Base-by-base conservation (phyloP, 345 rosid genomes). In the Nephelium lappaceum region DNA sequence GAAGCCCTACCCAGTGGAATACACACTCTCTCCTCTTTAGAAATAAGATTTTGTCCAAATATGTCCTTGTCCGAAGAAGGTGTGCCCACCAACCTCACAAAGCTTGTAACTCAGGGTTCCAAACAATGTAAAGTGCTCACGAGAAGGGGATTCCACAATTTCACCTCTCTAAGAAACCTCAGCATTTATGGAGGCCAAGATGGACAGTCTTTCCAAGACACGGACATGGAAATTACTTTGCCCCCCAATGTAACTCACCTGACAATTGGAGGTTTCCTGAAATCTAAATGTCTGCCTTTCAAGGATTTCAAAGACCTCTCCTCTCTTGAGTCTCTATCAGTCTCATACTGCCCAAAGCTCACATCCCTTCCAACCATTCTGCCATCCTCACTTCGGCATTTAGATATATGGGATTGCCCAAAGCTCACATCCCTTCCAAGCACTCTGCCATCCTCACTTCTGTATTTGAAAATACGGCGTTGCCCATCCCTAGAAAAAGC, bases 301-400 rank as follows among this genome's bases (percentile, higher is more conserved):
- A 45, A 45, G 51, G 51, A 45, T 45, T 45, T 45, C 6, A 61
- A 75, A 55, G 55, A 75, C 65, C 78, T 66, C 9, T 38, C 42
- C 2, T 79, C 64, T 2, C 85, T 82, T 71, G 67, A 75, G 14
- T 8, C 4, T 45, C 67, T 82, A 47, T 12, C 5, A 2, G 12
- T 51, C 19, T 0, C 0, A 8, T 5, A 8, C 0, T 51, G 57
- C 18, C 57, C 19, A 51, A 7, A 51, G 3, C 57, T 51, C 57
- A 51, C 57, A 4, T 51, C 57, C 57, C 57, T 51, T 11, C 57
- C 57, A 15, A 11, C 19, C 57, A 45, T 0, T 45, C 19, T 51
- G 16, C 57, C 57, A 51, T 51, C 57, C 14, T 51, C 57, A 11
- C 57, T 51, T 51, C 3, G 0, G 18, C 19, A 14, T 0, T 11